Evolutionary conservation across 2,329 filamentous ascomycete species (phyloP).

Genomic region (Microcyclospora pomicola): DNA sequence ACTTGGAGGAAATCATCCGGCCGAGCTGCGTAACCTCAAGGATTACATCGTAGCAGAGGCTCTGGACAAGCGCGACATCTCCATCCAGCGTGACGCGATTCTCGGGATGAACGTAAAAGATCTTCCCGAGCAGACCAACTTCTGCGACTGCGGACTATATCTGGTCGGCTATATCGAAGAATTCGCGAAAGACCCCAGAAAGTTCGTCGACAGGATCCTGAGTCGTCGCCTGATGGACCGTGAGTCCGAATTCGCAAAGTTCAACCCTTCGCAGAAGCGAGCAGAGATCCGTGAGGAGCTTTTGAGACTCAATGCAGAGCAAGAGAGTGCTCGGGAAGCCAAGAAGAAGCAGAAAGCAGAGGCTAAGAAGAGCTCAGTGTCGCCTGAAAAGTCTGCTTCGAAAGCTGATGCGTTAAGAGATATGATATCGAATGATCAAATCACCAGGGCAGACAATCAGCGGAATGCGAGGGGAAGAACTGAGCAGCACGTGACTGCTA

Average conservation of each 20-base stretch:
- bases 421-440: not conserved
- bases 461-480: too few relatives aligned
- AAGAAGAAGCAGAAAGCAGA: conserved; percentile 21
- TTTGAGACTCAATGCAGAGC: conserved; percentile 46
- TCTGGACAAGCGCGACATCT: conserved; percentile 42
- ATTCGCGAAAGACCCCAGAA: conserved; percentile 62
- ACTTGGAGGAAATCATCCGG: conserved; percentile 49
- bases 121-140: conserved; percentile 71
- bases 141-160: conserved; percentile 79
- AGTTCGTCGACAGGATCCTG: conserved; percentile 54
- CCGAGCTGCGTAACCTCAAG: conserved; percentile 54
- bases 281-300: conserved; percentile 52
- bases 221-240: conserved; percentile 46
- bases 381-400: not conserved
- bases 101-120: conserved; percentile 55
- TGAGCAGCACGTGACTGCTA: too few relatives aligned
- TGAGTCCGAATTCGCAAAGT: conserved; percentile 39
- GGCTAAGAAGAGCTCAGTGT: not conserved
- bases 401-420: not conserved
- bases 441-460: not conserved
- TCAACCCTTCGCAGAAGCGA: conserved; percentile 46
- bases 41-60: conserved; percentile 67
- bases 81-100: conserved; percentile 32
- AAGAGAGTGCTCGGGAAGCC: conserved; percentile 31
- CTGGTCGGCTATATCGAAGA: conserved; percentile 71